These are phyloP conservation scores for Thalassiosira delicatula DNA, from an alignment of 352 stramenopile species.

Conservation along the genomic window DNA sequence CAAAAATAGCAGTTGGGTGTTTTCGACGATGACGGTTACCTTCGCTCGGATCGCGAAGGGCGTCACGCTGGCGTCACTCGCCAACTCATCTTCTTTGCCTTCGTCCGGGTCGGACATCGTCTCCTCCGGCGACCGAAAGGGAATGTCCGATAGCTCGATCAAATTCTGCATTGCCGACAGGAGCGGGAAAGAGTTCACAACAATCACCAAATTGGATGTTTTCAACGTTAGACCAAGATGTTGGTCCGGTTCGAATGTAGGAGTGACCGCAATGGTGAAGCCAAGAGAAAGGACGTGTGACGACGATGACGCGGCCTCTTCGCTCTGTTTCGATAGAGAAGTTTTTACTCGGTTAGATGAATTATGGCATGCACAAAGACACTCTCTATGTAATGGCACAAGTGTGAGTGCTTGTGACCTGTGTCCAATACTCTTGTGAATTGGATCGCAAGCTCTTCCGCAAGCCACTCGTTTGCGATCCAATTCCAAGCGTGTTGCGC, in stretches of 20 bases:
- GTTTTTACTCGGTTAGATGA: too few species aligned
- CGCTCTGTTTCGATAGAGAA: not conserved
- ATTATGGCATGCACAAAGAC: too few species aligned
- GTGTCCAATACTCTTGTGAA: too few species aligned
- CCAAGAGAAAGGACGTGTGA: conserved; percentile 27
- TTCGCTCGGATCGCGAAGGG: not conserved
- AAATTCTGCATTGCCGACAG: conserved; percentile 44
- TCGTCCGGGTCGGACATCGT: not conserved
- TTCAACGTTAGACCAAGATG: conserved; percentile 24
- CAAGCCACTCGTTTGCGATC: too few species aligned
- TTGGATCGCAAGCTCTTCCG: too few species aligned
- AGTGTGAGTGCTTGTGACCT: too few species aligned
- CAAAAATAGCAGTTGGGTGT: conserved; percentile 42
- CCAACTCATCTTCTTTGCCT: not conserved
- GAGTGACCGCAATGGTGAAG: conserved; percentile 31
- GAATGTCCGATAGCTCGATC: conserved; percentile 26
- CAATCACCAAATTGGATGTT: conserved; percentile 43
- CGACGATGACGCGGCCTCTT: not conserved
- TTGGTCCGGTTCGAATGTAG: conserved; percentile 10
- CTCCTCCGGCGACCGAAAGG: conserved; percentile 16
- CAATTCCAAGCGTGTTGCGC: too few species aligned
- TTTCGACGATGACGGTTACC: conserved; percentile 30
- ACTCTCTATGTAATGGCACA: too few species aligned
- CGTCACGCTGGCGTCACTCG: not conserved
- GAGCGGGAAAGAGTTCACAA: conserved; percentile 54